These are phyloP conservation scores for Akanthomyces uredinophilus DNA, from an alignment of 2,329 filamentous ascomycete genomes.

Conservation along the genomic window DNA sequence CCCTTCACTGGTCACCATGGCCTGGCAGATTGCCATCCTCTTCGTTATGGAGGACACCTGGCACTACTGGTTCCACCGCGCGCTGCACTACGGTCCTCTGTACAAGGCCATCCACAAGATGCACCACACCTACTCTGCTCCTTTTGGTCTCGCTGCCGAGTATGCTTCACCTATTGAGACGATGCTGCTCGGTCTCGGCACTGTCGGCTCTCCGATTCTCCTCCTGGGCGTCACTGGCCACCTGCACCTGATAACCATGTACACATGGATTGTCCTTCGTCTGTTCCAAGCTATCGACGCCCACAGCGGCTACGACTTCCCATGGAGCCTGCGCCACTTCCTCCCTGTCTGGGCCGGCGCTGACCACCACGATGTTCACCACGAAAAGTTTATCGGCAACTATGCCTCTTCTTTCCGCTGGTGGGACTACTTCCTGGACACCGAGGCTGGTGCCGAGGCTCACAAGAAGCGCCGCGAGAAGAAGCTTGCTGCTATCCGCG, in stretches of 20 bases:
- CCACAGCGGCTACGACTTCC: slow-evolving; percentile 97
- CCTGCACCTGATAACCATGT: slow-evolving; percentile 96
- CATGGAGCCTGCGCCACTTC: slow-evolving; percentile 93
- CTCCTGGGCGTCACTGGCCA: slow-evolving; percentile 80
- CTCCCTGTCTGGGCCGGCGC: slow-evolving; percentile 97
- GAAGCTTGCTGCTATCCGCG: slow-evolving; percentile 61
- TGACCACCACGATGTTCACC: slow-evolving; percentile 92
- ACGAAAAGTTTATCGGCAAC: slow-evolving; percentile 98
- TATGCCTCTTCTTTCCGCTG: slow-evolving; percentile 97
- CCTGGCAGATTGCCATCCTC: slow-evolving; percentile 85
- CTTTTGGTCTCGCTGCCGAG: slow-evolving; percentile 92
- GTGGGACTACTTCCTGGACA: slow-evolving; percentile 96
- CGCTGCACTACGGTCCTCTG: slow-evolving; percentile 87
- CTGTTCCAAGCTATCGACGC: slow-evolving; percentile 97
- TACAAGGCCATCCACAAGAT: slow-evolving; percentile 99
- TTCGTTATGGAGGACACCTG: slow-evolving; percentile 95
- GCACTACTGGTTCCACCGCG: slow-evolving; percentile 97
- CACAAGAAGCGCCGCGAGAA: slow-evolving; percentile 76
- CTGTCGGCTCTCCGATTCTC: slow-evolving; percentile 74
- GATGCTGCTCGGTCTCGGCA: slow-evolving; percentile 86
- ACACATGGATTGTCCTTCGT: slow-evolving; percentile 87
- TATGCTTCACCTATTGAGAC: slow-evolving; percentile 97
- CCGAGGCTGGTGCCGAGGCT: slow-evolving; percentile 85
- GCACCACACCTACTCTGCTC: slow-evolving; percentile 97
- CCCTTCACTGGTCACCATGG: slow-evolving; percentile 79